Evolutionary conservation across 352 stramenopile genomes (phyloP).

Genomic region (Halophytophthora batemanensis): DNA sequence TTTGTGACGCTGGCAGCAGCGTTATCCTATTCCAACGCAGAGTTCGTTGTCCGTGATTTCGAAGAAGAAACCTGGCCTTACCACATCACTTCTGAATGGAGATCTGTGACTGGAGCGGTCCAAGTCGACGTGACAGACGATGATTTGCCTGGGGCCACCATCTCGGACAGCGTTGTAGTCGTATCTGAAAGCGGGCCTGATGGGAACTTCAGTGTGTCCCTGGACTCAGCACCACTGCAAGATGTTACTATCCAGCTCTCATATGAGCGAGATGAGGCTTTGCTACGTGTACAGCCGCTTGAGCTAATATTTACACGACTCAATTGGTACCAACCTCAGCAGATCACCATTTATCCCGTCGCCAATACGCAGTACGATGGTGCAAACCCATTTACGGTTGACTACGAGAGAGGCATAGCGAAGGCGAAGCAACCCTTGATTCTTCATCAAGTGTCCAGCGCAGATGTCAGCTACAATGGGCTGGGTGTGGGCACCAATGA

Average conservation of each 20-base stretch:
- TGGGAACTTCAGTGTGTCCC: slow-evolving; percentile 46
- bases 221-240: slow-evolving; percentile 55
- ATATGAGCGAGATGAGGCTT: slow-evolving; percentile 29
- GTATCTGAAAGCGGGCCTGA: slow-evolving; percentile 39
- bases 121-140: slow-evolving; percentile 49
- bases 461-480: slow-evolving; percentile 38
- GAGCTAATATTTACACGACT: slow-evolving; percentile 41
- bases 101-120: slow-evolving; percentile 33
- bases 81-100: slow-evolving; percentile 28
- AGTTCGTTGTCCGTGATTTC: slow-evolving; percentile 38
- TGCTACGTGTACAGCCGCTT: slow-evolving; percentile 41
- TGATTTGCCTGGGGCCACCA: slow-evolving; percentile 57
- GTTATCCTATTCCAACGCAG: slow-evolving; percentile 37
- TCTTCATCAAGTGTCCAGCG: slow-evolving; percentile 32
- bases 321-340: slow-evolving; percentile 57
- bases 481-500: slow-evolving; percentile 55
- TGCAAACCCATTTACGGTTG: slow-evolving; percentile 42
- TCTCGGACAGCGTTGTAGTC: slow-evolving; percentile 36
- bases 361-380: slow-evolving; percentile 53
- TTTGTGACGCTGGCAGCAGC: slow-evolving; percentile 16
- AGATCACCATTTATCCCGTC: slow-evolving; percentile 37
- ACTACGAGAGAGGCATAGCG: slow-evolving; percentile 46
- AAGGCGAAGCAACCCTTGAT: slow-evolving; percentile 54
- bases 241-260: slow-evolving; percentile 50
- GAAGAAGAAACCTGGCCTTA: slow-evolving; percentile 34